These are phyloP conservation scores for Pichia sporocuriosa DNA, from an alignment of 805 yeast genomes.

Conservation along the genomic window DNA sequence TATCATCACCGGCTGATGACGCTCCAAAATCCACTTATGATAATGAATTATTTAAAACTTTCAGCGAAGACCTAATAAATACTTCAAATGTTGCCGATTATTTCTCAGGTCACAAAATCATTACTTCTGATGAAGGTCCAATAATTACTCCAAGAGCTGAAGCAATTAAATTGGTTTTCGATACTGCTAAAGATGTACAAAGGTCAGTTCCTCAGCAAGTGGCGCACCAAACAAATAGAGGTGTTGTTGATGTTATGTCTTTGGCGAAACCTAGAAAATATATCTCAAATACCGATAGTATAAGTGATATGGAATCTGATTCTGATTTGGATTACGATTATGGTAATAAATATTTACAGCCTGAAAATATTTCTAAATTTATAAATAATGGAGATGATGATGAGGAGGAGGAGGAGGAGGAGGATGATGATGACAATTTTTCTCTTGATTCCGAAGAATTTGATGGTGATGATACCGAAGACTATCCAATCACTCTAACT, in stretches of 20 bases:
- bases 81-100: constrained; percentile 19
- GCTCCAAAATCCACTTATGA: constrained; percentile 28
- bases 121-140: constrained; percentile 7
- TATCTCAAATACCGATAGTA: constrained; percentile 8
- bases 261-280: constrained; percentile 3
- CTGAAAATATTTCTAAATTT: constrained; percentile 7
- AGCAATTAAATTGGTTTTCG: constrained; percentile 33
- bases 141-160: constrained; percentile 32
- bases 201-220: too few relatives aligned
- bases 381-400: constrained; percentile 18
- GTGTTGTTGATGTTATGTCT: constrained; percentile 10
- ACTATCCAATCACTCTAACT: constrained; percentile 9
- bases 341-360: not conserved
- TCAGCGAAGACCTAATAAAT: constrained; percentile 23
- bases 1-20: constrained; percentile 23
- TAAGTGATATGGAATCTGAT: constrained; percentile 17
- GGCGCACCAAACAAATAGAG: too few relatives aligned
- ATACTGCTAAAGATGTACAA: constrained; percentile 30
- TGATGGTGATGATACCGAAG: constrained; percentile 13
- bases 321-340: constrained; percentile 15
- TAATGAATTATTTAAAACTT: constrained; percentile 21
- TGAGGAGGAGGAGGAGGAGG: constrained; percentile 12
- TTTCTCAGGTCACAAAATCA: constrained; percentile 13
- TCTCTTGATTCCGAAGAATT: constrained; percentile 11
- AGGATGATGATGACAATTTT: constrained; percentile 12